Evolutionary conservation across 2,329 filamentous ascomycete genomes (phyloP).

Genomic region (Tolypocladium ovalisporum): DNA sequence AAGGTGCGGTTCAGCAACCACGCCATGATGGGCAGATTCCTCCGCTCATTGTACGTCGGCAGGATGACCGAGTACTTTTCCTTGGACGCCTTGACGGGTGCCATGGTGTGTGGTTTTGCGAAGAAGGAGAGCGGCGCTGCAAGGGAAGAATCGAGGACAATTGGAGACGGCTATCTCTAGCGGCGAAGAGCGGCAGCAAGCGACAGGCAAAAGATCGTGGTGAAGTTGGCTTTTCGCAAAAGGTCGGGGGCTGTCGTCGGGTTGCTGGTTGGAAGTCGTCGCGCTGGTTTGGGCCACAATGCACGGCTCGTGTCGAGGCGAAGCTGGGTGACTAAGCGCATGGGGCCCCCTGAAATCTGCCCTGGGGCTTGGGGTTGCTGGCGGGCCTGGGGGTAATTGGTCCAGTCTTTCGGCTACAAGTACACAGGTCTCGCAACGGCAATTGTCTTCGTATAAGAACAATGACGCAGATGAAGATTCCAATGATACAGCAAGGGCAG

Average conservation of each 20-base stretch:
- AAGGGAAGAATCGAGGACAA: not conserved
- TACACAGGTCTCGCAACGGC: not conserved
- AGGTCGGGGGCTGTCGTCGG: not conserved
- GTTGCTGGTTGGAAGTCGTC: not conserved
- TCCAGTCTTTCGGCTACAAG: no score
- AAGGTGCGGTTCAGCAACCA: conserved; percentile 93
- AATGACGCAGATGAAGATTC: not conserved
- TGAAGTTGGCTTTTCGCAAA: conserved; percentile 10
- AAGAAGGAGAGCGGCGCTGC: not conserved
- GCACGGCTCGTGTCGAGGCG: not conserved
- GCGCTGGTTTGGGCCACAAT: not conserved
- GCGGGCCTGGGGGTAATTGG: no score
- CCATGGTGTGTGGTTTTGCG: conserved; percentile 28
- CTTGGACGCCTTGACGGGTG: conserved; percentile 28
- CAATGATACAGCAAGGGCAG: not conserved
- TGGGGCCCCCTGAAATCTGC: not conserved
- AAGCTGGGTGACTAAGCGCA: not conserved
- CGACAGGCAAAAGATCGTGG: conserved; percentile 14
- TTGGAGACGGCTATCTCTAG: not conserved
- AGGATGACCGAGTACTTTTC: conserved; percentile 96
- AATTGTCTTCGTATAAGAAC: not conserved
- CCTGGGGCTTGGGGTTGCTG: no score
- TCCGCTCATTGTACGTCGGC: conserved; percentile 96
- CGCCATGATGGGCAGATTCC: conserved; percentile 89
- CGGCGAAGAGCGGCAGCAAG: not conserved